Evolutionary conservation across 768 basidiomycete genomes (phyloP), one percentile per base, ranked within the genome.

Genomic region (Kwoniella sp.): DNA sequence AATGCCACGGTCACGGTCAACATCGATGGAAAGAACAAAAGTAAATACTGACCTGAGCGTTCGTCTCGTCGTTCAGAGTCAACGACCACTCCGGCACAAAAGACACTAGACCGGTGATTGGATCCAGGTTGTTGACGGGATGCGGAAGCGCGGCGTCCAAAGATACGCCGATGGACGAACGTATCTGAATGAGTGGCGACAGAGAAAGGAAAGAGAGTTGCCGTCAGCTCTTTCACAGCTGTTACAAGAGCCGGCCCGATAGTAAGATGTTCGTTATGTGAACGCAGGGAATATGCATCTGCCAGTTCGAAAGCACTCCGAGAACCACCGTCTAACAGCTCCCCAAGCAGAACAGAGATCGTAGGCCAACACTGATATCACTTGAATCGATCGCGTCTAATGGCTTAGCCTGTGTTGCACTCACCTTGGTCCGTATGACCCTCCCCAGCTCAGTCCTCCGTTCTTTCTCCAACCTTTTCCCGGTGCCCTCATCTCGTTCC

Each of bases 381-480:
- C 41, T 45, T 45, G 41, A 45, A n/a, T n/a, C n/a, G n/a, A n/a
- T n/a, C n/a, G n/a, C n/a, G n/a, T n/a, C n/a, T n/a, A n/a, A n/a
- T n/a, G n/a, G n/a, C n/a, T n/a, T n/a, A n/a, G n/a, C n/a, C n/a
- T n/a, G n/a, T n/a, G n/a, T n/a, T n/a, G n/a, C n/a, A n/a, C 69
- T 30, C 31, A 71, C 72, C 56, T 63, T 75, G 1, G 38, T 41
- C 26, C 71, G 26, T 2, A 73, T 38, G 0, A 55, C 67, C 54
- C 63, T 69, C 1, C 55, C 34, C 30, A 73, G 41, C 34, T 73
- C 74, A 2, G 60, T 68, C 58, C 57, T 66, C 8, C 72, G 29
- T 20, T 55, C 58, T 30, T 61, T 67, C 45, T 75, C 74, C 31
- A 75, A 17, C 51, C 74, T 58, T 38, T 75, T 75, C 26, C 71